Conservation (phyloP, 805 yeast genomes). For the Wickerhamiella bombiphila region DNA sequence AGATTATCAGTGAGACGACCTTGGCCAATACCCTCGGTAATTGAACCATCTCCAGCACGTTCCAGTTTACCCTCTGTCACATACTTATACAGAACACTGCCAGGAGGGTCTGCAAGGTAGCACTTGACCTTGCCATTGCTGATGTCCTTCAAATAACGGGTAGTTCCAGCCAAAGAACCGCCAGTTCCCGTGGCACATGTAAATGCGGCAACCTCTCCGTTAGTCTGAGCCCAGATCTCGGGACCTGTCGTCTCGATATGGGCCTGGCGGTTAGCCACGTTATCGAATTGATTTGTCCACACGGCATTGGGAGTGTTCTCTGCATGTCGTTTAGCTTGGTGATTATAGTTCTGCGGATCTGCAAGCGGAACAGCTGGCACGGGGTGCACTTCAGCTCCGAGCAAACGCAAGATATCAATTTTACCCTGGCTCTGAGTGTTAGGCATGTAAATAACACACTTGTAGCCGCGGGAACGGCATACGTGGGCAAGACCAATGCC, state of each 20-base stretch:
- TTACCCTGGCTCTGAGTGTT: conserved; percentile 73
- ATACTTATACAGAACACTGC: conserved; percentile 69
- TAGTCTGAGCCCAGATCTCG: conserved; percentile 74
- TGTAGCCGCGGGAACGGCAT: conserved; percentile 70
- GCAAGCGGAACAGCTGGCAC: conserved; percentile 78
- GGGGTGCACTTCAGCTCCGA: conserved; percentile 79
- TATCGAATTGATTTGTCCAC: conserved; percentile 90
- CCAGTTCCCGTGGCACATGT: conserved; percentile 90
- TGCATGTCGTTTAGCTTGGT: conserved; percentile 76
- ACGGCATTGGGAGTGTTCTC: conserved; percentile 62
- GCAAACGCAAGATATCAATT: conserved; percentile 52
- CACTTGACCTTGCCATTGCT: conserved; percentile 48
- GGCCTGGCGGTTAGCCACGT: conserved; percentile 73
- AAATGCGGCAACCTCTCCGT: conserved; percentile 68
- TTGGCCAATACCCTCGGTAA: conserved; percentile 95
- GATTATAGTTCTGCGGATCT: conserved; percentile 75
- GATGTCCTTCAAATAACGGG: conserved; percentile 60
- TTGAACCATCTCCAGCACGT: conserved; percentile 59
- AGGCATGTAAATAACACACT: conserved; percentile 81
- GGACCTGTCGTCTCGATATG: conserved; percentile 88
- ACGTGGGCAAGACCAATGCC: conserved; percentile 77
- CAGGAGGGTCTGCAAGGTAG: conserved; percentile 86
- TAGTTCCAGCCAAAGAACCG: conserved; percentile 78
- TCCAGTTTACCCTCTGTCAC: conserved; percentile 59
- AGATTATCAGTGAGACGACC: conserved; percentile 82